Base-by-base conservation (phyloP, 352 stramenopile species). In the Lagenidium sp. region DNA sequence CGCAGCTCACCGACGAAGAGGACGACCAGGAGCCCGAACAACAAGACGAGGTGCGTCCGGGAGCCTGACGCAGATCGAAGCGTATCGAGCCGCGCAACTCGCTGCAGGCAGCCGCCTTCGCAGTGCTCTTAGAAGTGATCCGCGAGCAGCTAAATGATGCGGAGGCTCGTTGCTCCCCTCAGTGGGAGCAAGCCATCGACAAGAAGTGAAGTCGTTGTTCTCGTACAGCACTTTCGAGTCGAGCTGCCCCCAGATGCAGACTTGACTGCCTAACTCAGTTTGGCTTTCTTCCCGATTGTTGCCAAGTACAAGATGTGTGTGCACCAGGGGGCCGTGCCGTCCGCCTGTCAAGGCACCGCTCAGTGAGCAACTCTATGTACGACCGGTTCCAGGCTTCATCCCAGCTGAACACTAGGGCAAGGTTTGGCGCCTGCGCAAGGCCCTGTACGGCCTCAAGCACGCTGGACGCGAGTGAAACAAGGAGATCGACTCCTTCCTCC, bases 191-290 rank as follows among this genome's bases (percentile, higher is more conserved):
- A 3, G 47, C 24, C 1, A 44, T 55, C 15, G 12, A n/a, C 1
- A 22, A 0, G 47, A 55, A 21, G 34, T 55, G 4, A 0, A 32
- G 2, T 31, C 47, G 3, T 26, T 55, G 0, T 32, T 42, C 7
- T 18, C 45, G 10, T 49, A 49, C n/a, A 34, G 21, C 2, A 53
- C 32, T 20, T 55, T 49, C 15, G 40, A 44, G 8, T 42, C 0
- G 24, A 31, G 2, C 3, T 12, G 1, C 40, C 47, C 5, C 1
- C 20, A 2, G n/a, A 25, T 15, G 26, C 24, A 4, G 2, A 19
- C 5, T 55, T n/a, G 47, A 43, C 35, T 6, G 48, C 32, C 44
- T 35, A 4, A 10, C 48, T 2, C 47, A 55, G 25, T 49, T 49
- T 18, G 11, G 23, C 43, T 1, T 50, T 50, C 32, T 43, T 50